phyloP scores from a whole-genome alignment of 345 rosid species.

The Ceriops zippeliana region DNA sequence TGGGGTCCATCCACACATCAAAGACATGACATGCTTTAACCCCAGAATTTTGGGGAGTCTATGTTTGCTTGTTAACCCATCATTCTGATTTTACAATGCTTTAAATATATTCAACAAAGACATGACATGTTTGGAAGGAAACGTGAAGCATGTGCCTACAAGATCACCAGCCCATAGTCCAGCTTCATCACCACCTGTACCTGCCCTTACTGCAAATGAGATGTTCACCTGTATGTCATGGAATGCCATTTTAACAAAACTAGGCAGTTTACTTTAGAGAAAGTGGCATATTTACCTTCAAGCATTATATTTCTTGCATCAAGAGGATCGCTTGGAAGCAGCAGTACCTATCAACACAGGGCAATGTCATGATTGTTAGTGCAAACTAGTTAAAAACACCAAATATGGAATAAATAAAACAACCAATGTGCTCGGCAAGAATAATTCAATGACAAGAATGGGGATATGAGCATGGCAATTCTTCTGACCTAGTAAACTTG shows the following conservation, averaged over 20 bases:
- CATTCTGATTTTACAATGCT: constrained; percentile 3
- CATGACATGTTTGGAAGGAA: constrained; percentile 28
- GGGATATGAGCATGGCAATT: background rate
- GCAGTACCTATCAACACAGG: constrained; percentile 44
- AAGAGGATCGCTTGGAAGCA: constrained; percentile 88
- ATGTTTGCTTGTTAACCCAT: background rate
- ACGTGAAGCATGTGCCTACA: constrained; percentile 91
- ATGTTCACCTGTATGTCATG: background rate
- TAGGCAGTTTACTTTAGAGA: background rate
- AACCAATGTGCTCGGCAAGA: background rate
- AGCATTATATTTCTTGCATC: constrained; percentile 96
- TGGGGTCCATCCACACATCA: too few species aligned
- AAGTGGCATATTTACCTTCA: constrained; percentile 62
- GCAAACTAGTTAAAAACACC: too few species aligned
- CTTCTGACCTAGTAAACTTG: background rate
- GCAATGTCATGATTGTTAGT: background rate
- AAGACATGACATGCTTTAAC: background rate
- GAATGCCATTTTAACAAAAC: background rate
- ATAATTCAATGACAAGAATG: constrained; percentile 1
- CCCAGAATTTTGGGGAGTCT: background rate
- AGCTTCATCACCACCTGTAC: constrained; percentile 99
- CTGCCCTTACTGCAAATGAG: constrained; percentile 78
- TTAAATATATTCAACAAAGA: background rate
- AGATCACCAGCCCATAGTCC: constrained; percentile 99
- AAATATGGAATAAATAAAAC: background rate